phyloP scores from a whole-genome alignment of 2,329 filamentous ascomycete genomes.

The Macrophomina pseudophaseolina region DNA sequence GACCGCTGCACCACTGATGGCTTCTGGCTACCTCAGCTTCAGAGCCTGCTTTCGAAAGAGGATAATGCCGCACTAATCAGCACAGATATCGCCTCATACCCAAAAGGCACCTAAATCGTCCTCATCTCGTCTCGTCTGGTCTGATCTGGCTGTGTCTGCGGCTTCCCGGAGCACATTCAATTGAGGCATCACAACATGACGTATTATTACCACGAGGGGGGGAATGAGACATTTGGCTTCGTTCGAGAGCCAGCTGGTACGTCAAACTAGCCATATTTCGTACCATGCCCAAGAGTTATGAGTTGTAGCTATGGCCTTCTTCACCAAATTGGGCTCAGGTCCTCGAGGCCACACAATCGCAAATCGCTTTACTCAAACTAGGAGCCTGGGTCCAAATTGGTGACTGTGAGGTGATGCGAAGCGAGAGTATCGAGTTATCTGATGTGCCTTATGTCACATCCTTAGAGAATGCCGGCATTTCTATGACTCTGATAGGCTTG shows the following conservation, averaged over 20 bases:
- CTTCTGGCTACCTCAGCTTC: not conserved
- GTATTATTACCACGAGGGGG: not conserved
- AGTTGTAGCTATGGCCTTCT: not conserved
- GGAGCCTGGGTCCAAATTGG: conserved; percentile 2
- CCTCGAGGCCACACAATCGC: not conserved
- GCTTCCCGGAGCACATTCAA: not conserved
- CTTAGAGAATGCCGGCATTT: too few relatives aligned
- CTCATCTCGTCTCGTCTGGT: too few relatives aligned
- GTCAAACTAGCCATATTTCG: not conserved
- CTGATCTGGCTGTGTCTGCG: too few relatives aligned
- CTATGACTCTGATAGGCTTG: too few relatives aligned
- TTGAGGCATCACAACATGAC: not conserved
- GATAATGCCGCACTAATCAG: not conserved
- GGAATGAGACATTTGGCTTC: not conserved
- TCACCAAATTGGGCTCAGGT: not conserved
- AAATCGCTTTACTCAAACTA: not conserved
- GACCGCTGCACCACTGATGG: not conserved
- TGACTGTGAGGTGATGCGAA: not conserved
- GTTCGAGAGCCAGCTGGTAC: not conserved
- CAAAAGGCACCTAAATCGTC: too few relatives aligned
- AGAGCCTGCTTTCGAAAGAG: not conserved
- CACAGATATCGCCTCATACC: not conserved
- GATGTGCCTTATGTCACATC: too few relatives aligned
- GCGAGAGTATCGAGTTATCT: too few relatives aligned
- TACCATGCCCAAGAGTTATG: not conserved